Conservation (phyloP, 2,329 filamentous ascomycete species). For the Pseudogymnoascus verrucosus region DNA sequence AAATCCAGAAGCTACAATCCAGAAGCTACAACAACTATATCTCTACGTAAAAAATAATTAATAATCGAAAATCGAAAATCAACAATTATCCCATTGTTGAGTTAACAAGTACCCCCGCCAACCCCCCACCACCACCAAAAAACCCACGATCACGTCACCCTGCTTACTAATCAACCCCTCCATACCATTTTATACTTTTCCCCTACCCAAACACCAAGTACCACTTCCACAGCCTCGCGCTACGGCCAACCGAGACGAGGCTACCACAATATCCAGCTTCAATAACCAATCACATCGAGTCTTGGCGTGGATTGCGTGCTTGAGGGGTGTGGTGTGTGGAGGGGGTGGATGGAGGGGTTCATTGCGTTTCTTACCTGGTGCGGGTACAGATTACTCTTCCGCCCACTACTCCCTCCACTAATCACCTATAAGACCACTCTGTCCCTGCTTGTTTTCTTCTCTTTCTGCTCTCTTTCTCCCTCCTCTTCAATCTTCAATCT, state of each 20-base stretch:
- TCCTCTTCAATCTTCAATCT: too few species aligned
- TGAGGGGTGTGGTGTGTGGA: background rate
- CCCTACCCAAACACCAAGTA: background rate
- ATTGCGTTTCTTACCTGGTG: constrained; percentile 1
- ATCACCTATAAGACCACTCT: constrained; percentile 1
- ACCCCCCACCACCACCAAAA: background rate
- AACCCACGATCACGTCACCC: background rate
- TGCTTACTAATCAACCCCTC: background rate
- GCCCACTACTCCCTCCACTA: background rate
- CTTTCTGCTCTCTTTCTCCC: background rate
- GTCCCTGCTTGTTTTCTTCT: constrained; percentile 2
- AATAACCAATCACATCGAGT: background rate
- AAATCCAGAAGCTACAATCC: background rate
- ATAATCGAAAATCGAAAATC: background rate
- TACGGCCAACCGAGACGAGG: constrained; percentile 4
- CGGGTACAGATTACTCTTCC: background rate
- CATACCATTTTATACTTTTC: background rate
- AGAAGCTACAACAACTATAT: background rate
- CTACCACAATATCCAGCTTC: background rate
- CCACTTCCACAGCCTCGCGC: background rate
- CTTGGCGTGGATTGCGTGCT: constrained; percentile 8
- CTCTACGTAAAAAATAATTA: background rate
- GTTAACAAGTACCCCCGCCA: background rate
- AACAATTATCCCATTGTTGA: background rate
- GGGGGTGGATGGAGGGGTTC: background rate